These are phyloP conservation scores for Venturia oleaginea DNA, from an alignment of 2,329 filamentous ascomycete genomes.

Conservation along the genomic window DNA sequence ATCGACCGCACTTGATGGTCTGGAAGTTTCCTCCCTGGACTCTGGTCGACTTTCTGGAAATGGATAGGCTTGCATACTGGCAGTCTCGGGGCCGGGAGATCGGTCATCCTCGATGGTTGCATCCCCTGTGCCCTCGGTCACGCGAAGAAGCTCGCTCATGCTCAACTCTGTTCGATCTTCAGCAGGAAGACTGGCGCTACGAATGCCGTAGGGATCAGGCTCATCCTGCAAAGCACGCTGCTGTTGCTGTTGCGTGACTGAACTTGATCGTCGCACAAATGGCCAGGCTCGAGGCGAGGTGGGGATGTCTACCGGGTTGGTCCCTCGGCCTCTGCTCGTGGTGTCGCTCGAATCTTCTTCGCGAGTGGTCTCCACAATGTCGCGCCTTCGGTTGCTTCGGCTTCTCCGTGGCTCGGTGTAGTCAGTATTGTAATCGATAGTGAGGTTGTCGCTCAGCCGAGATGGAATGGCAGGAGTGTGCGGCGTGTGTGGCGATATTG, in stretches of 20 bases:
- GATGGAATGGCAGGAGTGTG: conserved; percentile 92
- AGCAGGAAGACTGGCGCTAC: conserved; percentile 9
- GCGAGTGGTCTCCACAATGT: not conserved
- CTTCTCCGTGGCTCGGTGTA: conserved; percentile 40
- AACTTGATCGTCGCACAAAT: conserved; percentile 43
- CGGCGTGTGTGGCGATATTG: conserved; percentile 83
- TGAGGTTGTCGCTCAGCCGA: conserved; percentile 82
- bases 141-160: conserved; percentile 13
- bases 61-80: conserved; percentile 7
- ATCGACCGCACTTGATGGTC: conserved; percentile 4
- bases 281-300: conserved; percentile 52
- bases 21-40: conserved; percentile 6
- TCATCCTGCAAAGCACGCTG: conserved; percentile 12
- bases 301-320: conserved; percentile 64
- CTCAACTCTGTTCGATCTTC: conserved; percentile 13
- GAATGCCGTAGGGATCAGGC: conserved; percentile 13
- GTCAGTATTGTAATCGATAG: conserved; percentile 59
- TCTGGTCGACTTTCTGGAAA: conserved; percentile 8
- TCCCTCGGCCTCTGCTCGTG: conserved; percentile 32
- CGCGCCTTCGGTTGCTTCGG: conserved; percentile 16
- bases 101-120: conserved; percentile 5
- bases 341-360: conserved; percentile 11
- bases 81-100: not conserved
- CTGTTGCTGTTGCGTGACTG: not conserved
- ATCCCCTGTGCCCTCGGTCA: not conserved